These are phyloP conservation scores for Discostella pseudostelligera DNA, from an alignment of 108 stramenopile genomes.

Conservation along the genomic window DNA sequence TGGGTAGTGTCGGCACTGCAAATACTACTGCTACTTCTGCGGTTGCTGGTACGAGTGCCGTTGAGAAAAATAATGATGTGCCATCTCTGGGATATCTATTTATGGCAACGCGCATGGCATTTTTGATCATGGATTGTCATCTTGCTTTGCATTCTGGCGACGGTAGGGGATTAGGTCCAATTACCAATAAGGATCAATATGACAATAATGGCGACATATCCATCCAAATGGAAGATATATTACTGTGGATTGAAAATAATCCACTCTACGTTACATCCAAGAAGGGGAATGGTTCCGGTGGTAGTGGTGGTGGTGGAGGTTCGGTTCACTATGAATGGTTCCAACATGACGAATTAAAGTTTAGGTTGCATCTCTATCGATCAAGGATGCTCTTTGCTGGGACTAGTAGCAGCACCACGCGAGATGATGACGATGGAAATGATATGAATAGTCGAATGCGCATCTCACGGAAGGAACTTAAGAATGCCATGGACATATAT, in stretches of 20 bases:
- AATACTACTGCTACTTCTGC: not conserved
- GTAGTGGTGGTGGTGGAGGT: too few species aligned
- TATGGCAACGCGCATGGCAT: constrained; percentile 17
- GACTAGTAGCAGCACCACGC: not conserved
- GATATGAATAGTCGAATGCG: constrained; percentile 18
- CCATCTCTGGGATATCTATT: not conserved
- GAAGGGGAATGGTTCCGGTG: too few species aligned
- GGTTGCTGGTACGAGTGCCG: not conserved
- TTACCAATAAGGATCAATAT: not conserved
- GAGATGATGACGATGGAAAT: not conserved
- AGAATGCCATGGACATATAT: constrained; percentile 82
- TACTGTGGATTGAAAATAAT: constrained; percentile 22
- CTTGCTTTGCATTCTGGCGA: constrained; percentile 23
- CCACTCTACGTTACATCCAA: not conserved
- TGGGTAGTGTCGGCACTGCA: not conserved
- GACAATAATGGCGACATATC: not conserved
- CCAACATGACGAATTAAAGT: constrained; percentile 38
- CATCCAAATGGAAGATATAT: constrained; percentile 12
- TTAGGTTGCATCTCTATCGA: constrained; percentile 35
- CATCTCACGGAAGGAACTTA: constrained; percentile 71
- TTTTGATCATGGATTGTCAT: constrained; percentile 35
- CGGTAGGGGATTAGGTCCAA: constrained; percentile 20
- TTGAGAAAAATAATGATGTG: not conserved
- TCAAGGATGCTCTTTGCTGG: constrained; percentile 35
- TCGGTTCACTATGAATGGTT: too few species aligned